A percentile compares a stretch with the other conserved stretches of the same genome.
phyloP scores from a whole-genome alignment of 305 asterid genomes.

The Solanum chacoense region DNA sequence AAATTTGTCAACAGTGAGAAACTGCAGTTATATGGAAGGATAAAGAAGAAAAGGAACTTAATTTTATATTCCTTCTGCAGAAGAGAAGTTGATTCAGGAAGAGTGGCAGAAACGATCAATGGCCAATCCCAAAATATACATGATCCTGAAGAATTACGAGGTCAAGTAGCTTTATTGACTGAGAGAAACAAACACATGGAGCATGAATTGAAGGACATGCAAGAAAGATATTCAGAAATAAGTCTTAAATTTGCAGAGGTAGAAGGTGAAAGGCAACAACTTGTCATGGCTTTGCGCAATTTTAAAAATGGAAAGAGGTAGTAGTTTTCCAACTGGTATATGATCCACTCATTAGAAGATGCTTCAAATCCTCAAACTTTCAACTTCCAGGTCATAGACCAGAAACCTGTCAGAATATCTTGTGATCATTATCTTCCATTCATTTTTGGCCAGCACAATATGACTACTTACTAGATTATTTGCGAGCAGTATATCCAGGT shows the following conservation, averaged over 20 bases:
- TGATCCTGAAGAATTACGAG: slow-evolving; percentile 33
- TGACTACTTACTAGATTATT: background rate
- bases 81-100: slow-evolving; percentile 12
- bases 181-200: slow-evolving; percentile 71
- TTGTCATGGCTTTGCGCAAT: slow-evolving; percentile 83
- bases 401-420: background rate
- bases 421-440: background rate
- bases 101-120: slow-evolving; percentile 9
- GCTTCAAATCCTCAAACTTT: background rate
- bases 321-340: slow-evolving; percentile 1
- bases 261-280: slow-evolving; percentile 96
- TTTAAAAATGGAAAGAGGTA: slow-evolving; percentile 77
- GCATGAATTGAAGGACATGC: slow-evolving; percentile 71
- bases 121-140: slow-evolving; percentile 18
- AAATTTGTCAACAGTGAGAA: background rate
- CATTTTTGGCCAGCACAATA: background rate
- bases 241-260: slow-evolving; percentile 97
- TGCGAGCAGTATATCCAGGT: background rate
- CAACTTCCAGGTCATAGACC: background rate
- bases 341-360: background rate
- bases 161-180: slow-evolving; percentile 50
- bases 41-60: background rate
- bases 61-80: slow-evolving; percentile 10
- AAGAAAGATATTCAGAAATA: slow-evolving; percentile 83
- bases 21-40: background rate